Evolutionary conservation across 2,329 filamentous ascomycete species (phyloP).

Genomic region (Scolecobasidium constrictum): DNA sequence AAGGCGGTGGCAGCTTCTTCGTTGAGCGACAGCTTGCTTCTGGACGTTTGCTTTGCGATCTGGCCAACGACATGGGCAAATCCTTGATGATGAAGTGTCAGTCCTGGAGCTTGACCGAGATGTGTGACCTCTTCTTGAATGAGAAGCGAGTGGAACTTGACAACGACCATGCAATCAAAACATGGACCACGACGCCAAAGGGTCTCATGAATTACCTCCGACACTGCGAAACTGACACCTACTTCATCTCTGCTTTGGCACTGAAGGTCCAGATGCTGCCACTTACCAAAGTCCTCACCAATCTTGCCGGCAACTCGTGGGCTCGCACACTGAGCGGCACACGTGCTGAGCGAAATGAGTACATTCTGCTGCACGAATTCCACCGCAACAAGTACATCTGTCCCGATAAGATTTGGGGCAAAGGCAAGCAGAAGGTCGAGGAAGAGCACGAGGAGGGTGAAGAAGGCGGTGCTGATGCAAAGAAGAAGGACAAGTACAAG

Average conservation of each 20-base stretch:
- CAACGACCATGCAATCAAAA: constrained; percentile 74
- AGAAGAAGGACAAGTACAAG: constrained; percentile 99
- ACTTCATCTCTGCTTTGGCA: constrained; percentile 86
- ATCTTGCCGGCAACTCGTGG: constrained; percentile 96
- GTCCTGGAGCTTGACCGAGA: constrained; percentile 95
- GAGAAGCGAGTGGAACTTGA: constrained; percentile 74
- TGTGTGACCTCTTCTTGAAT: constrained; percentile 83
- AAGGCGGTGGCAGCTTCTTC: constrained; percentile 81
- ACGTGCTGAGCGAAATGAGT: constrained; percentile 94
- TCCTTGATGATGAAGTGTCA: constrained; percentile 96
- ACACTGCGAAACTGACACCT: constrained; percentile 91
- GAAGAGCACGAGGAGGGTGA: constrained; percentile 62
- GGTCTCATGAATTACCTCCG: constrained; percentile 88
- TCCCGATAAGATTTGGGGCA: constrained; percentile 83
- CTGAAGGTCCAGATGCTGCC: constrained; percentile 85
- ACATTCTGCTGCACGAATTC: constrained; percentile 96
- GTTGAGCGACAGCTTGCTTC: constrained; percentile 83
- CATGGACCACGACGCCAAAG: constrained; percentile 72
- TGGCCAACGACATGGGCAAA: constrained; percentile 94
- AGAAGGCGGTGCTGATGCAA: constrained; percentile 55
- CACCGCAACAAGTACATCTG: constrained; percentile 96
- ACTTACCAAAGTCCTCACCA: constrained; percentile 88
- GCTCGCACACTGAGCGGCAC: constrained; percentile 91
- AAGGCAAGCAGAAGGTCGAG: constrained; percentile 59
- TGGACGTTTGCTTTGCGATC: constrained; percentile 82